Percentiles rank a stretch among this genome's conserved stretches.
phyloP scores from a whole-genome alignment of 2,329 filamentous ascomycete species.

The Fusarium poae region DNA sequence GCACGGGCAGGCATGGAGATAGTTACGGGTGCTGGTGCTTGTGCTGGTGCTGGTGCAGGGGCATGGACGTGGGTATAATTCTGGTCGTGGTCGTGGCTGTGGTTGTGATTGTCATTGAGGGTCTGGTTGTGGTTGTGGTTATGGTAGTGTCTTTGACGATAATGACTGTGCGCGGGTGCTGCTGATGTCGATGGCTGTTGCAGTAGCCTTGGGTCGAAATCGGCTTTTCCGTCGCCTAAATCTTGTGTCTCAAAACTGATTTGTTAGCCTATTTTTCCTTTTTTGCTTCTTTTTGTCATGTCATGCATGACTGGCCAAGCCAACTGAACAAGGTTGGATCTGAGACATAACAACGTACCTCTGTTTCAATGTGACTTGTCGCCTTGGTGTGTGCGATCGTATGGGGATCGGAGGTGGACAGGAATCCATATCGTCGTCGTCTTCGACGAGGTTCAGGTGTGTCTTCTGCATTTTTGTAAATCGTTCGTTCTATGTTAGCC shows the following conservation, averaged over 20 bases:
- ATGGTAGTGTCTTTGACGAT: background rate
- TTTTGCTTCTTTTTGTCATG: too few species aligned
- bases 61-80: background rate
- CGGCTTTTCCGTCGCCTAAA: slow-evolving; percentile 25
- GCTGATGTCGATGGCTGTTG: slow-evolving; percentile 10
- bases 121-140: background rate
- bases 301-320: background rate
- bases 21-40: background rate
- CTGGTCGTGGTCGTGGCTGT: background rate
- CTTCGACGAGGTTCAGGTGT: slow-evolving; percentile 28
- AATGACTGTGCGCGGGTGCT: background rate
- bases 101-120: background rate
- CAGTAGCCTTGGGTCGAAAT: slow-evolving; percentile 16
- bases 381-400: slow-evolving; percentile 14
- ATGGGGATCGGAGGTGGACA: slow-evolving; percentile 20
- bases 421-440: slow-evolving; percentile 23
- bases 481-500: slow-evolving; percentile 2
- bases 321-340: background rate
- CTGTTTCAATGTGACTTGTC: slow-evolving; percentile 20
- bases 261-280: background rate
- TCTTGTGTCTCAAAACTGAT: slow-evolving; percentile 32
- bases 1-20: background rate
- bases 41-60: background rate
- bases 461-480: slow-evolving; percentile 21
- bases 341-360: slow-evolving; percentile 9